Evolutionary conservation across 495 filamentous ascomycete genomes (phyloP), one percentile per base, ranked within the genome.

Genomic region (Gamarada debralockiae): DNA sequence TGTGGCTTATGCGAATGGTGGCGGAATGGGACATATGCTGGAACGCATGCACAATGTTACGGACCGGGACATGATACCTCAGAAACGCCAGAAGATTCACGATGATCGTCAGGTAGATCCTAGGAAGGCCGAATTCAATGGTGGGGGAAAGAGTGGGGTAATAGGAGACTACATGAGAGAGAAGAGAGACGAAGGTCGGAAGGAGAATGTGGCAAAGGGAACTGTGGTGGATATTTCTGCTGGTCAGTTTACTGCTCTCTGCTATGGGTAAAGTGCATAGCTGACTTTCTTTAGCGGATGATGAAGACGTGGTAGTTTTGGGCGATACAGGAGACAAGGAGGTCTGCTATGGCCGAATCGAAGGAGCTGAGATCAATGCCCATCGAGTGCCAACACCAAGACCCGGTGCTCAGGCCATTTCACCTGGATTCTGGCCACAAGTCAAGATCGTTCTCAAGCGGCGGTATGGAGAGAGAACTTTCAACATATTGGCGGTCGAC

Each of bases 311-410:
- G 2, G 64, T 78, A n/a, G 47, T 76, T 45, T 39, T 79, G 42
- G 65, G 67, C 10, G 54, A 70, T 42, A 36, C 63, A 5, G 69
- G 56, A 20, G 70, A 77, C 17, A 77, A 85, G 59, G 83, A 89
- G 59, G 86, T 97, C 22, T 97, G 93, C 69, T 91, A 89, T 63
- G 93, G 93, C 7, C 85, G 83, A 65, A 62, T 97, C 17, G 81
- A 89, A 33, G 74, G 76, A 17, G 83, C 84, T 3, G 83, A 69
- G 45, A 71, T 95, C 51, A 84, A 85, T 34, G 84, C 87, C 17
- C 74, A 82, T 55, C 62, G 69, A 13, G 78, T 95, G 1, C 92
- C 84, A 3, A 70, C 67, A 2, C 78, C 87, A 0, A 84, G 80
- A 54, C 82, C 83, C 2, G 71, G 73, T 14, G 68, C 73, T n/a